phyloP scores from a whole-genome alignment of 768 basidiomycete species.

The Russula sp. region DNA sequence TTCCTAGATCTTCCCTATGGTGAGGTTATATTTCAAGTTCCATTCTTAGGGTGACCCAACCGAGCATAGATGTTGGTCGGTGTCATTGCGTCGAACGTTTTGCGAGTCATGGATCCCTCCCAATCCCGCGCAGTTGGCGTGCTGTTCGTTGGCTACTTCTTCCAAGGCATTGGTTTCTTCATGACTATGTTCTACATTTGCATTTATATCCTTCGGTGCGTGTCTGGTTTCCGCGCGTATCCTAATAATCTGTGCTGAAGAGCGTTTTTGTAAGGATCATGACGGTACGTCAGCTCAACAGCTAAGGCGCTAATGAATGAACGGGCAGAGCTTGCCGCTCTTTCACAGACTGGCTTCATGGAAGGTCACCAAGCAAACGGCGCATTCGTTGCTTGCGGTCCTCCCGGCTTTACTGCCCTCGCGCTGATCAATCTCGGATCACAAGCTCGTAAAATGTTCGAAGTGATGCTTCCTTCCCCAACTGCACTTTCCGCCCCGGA shows the following conservation, averaged over 20 bases:
- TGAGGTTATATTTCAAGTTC: constrained; percentile 18
- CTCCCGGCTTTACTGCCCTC: constrained; percentile 50
- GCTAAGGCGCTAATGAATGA: background rate
- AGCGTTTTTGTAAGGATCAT: constrained; percentile 38
- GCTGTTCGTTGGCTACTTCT: constrained; percentile 46
- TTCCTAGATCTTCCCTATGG: constrained; percentile 39
- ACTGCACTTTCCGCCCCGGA: background rate
- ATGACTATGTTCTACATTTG: constrained; percentile 52
- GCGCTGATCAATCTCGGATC: constrained; percentile 47
- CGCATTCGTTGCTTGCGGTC: constrained; percentile 49
- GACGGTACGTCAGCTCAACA: constrained; percentile 34
- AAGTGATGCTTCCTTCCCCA: constrained; percentile 9
- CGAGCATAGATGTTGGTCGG: constrained; percentile 46
- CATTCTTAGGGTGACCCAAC: constrained; percentile 10
- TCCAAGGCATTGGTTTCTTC: constrained; percentile 50
- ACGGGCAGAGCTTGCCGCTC: background rate
- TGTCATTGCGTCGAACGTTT: constrained; percentile 46
- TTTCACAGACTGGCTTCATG: constrained; percentile 44
- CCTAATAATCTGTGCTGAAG: background rate
- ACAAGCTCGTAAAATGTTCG: constrained; percentile 40
- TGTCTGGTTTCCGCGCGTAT: constrained; percentile 6
- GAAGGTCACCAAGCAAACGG: constrained; percentile 49
- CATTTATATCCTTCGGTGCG: constrained; percentile 48
- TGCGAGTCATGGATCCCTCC: constrained; percentile 39
- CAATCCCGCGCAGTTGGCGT: constrained; percentile 44